These are phyloP conservation scores for Pestalotiopsis sp. DNA, from an alignment of 2,329 filamentous ascomycete genomes.

Conservation along the genomic window DNA sequence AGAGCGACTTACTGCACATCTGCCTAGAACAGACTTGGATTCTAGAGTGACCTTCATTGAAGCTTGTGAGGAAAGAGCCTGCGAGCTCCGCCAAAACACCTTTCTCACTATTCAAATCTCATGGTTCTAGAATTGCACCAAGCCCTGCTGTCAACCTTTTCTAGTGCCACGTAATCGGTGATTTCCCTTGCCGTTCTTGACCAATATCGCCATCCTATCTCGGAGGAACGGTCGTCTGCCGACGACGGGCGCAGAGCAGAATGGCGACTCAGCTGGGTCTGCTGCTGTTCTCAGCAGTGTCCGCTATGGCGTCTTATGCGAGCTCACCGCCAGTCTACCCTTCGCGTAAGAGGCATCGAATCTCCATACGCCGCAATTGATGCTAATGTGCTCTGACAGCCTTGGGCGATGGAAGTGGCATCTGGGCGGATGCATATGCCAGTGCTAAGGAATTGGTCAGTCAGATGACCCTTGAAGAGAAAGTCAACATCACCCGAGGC, in stretches of 20 bases:
- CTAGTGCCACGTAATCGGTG: background rate
- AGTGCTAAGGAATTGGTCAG: constrained; percentile 59
- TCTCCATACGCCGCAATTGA: background rate
- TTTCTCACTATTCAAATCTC: background rate
- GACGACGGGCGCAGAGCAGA: background rate
- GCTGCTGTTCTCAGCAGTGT: constrained; percentile 14
- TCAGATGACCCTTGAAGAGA: constrained; percentile 69
- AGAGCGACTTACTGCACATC: background rate
- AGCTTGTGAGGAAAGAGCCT: background rate
- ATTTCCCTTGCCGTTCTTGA: background rate
- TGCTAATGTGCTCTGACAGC: constrained; percentile 25
- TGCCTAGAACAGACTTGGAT: background rate
- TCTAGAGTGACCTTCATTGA: background rate
- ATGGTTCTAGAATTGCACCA: background rate
- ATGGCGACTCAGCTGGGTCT: background rate
- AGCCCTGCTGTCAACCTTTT: background rate
- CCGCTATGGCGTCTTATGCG: constrained; percentile 22
- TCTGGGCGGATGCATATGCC: constrained; percentile 61
- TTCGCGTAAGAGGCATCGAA: constrained; percentile 26
- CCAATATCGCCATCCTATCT: background rate
- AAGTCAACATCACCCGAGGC: constrained; percentile 54
- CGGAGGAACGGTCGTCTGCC: background rate
- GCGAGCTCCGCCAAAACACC: background rate
- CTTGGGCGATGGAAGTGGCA: constrained; percentile 32
- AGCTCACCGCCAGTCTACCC: constrained; percentile 30